Evolutionary conservation across 2,329 filamentous ascomycete species (phyloP).

Genomic region (Oidium heveae): DNA sequence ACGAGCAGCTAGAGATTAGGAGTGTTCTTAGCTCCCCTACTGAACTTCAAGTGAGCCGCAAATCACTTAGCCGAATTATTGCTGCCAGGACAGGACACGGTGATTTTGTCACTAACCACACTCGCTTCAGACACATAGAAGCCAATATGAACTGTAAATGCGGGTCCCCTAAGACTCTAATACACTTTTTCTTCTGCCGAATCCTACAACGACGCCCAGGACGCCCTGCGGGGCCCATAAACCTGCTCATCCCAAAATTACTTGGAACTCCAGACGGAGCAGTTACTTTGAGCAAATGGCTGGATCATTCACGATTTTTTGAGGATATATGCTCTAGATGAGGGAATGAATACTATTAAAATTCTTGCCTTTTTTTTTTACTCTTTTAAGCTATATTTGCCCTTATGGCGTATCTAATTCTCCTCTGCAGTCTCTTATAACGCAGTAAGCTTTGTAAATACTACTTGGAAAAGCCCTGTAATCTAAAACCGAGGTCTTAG

Average conservation of each 20-base stretch:
- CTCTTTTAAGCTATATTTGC: too few relatives aligned
- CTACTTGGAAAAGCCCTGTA: too few relatives aligned
- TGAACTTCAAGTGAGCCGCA: neutral
- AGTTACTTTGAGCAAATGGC: too few relatives aligned
- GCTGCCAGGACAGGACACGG: neutral
- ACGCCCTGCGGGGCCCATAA: neutral
- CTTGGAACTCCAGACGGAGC: neutral
- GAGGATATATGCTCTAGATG: too few relatives aligned
- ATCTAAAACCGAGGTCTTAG: too few relatives aligned
- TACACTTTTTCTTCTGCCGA: neutral
- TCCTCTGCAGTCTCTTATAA: too few relatives aligned
- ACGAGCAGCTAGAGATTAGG: neutral
- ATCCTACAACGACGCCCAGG: neutral
- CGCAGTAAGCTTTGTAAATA: too few relatives aligned
- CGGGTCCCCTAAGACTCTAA: neutral
- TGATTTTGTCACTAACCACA: neutral
- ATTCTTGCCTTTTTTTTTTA: too few relatives aligned
- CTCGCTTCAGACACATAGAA: neutral
- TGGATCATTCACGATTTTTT: too few relatives aligned
- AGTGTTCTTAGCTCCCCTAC: neutral
- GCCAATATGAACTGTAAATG: neutral
- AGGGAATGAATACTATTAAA: too few relatives aligned
- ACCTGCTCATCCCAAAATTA: neutral
- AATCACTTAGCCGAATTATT: neutral
- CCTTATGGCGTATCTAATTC: too few relatives aligned